Evolutionary conservation across 2,329 filamentous ascomycete genomes (phyloP).

Genomic region (Pestalotiopsis sp.): DNA sequence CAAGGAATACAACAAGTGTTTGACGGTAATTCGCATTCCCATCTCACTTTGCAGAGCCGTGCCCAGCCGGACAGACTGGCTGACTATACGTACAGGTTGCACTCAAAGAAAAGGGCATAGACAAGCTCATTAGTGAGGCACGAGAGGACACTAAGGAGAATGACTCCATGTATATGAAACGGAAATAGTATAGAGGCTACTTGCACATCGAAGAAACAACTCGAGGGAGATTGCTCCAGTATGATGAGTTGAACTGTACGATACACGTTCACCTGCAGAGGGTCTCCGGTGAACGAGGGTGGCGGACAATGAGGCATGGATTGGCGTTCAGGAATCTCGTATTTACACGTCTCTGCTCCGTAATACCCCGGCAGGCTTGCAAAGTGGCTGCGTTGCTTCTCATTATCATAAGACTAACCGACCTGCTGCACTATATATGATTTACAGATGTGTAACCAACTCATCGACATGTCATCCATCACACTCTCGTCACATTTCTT

Average conservation of each 20-base stretch:
- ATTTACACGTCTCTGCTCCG: slow-evolving; percentile 14
- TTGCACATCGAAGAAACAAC: neutral
- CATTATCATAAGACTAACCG: slow-evolving; percentile 1
- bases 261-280: neutral
- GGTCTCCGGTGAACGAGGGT: neutral
- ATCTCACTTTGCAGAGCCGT: slow-evolving; percentile 27
- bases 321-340: slow-evolving; percentile 15
- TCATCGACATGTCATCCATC: neutral
- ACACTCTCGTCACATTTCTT: neutral
- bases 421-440: neutral
- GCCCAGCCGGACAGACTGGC: neutral
- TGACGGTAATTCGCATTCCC: slow-evolving; percentile 63
- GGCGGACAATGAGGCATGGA: slow-evolving; percentile 2
- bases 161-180: slow-evolving; percentile 69
- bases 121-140: slow-evolving; percentile 89
- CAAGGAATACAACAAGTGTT: slow-evolving; percentile 83
- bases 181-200: slow-evolving; percentile 33
- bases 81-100: slow-evolving; percentile 65
- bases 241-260: neutral
- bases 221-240: no score
- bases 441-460: neutral
- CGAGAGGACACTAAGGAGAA: slow-evolving; percentile 88
- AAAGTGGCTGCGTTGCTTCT: slow-evolving; percentile 11
- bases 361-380: neutral
- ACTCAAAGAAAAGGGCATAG: slow-evolving; percentile 86